A percentile compares a stretch with the other conserved stretches of the same genome.
phyloP scores from a whole-genome alignment of 73 alveolate genomes.

The Paraurostyla sp. region DNA sequence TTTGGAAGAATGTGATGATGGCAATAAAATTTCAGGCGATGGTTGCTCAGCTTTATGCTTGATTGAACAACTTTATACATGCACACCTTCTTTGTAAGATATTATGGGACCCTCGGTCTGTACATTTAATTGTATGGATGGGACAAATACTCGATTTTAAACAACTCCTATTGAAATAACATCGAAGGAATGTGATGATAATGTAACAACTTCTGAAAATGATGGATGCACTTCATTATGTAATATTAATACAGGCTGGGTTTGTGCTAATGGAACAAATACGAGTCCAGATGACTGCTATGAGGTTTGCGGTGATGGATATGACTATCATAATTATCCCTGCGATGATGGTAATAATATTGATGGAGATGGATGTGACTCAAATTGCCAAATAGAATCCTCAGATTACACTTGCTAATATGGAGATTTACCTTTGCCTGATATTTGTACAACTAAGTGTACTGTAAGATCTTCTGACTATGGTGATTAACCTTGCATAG shows the following conservation, averaged over 20 bases:
- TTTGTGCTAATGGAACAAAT: constrained; percentile 23
- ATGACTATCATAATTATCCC: constrained; percentile 16
- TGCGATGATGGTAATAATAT: constrained; percentile 78
- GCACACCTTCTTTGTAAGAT: constrained; percentile 23
- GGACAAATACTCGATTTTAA: neutral
- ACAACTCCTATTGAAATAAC: neutral
- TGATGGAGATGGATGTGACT: constrained; percentile 78
- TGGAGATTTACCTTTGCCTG: constrained; percentile 56
- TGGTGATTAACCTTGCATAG: constrained; percentile 40
- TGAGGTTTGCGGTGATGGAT: constrained; percentile 59
- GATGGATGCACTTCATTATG: constrained; percentile 62
- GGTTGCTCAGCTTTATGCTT: constrained; percentile 11
- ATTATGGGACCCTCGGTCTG: constrained; percentile 36
- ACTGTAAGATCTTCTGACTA: constrained; percentile 2
- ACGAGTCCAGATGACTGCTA: constrained; percentile 35
- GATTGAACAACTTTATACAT: neutral
- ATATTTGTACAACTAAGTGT: constrained; percentile 25
- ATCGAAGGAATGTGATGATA: constrained; percentile 48
- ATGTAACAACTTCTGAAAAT: neutral
- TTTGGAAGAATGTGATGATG: constrained; percentile 50
- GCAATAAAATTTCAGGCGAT: neutral
- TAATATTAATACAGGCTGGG: constrained; percentile 35
- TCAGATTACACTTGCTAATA: constrained; percentile 48
- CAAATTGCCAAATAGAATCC: constrained; percentile 72
- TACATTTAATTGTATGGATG: constrained; percentile 1